phyloP scores from a whole-genome alignment of 306 rosid species.

The Ceratonia siliqua region DNA sequence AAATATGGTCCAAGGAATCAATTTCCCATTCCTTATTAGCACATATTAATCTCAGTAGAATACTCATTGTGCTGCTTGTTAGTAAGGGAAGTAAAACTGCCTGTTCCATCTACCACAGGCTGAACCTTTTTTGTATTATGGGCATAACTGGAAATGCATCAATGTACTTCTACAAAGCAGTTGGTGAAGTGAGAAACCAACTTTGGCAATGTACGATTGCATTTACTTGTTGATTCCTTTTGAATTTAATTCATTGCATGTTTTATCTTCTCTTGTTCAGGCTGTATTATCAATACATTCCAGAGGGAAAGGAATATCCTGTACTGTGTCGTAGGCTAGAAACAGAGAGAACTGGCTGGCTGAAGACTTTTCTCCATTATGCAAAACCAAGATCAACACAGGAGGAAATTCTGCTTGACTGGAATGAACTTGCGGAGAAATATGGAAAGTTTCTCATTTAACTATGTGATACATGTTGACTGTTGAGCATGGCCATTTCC shows the following conservation, averaged over 20 bases:
- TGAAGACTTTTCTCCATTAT: conserved; percentile 39
- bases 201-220: not conserved
- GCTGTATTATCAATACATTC: conserved; percentile 88
- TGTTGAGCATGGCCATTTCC: not conserved
- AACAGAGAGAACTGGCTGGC: conserved; percentile 42
- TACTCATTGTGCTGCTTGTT: not conserved
- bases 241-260: not conserved
- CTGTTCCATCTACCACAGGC: not conserved
- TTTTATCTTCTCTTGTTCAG: conserved; percentile 42
- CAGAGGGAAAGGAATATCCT: conserved; percentile 90
- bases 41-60: too few species aligned
- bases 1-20: too few species aligned
- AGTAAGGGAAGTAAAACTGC: not conserved
- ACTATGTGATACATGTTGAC: not conserved
- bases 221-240: not conserved
- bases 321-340: conserved; percentile 71
- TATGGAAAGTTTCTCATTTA: conserved; percentile 54
- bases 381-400: conserved; percentile 38
- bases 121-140: not conserved
- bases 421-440: conserved; percentile 84
- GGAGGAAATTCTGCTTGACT: conserved; percentile 80
- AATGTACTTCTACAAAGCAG: not conserved
- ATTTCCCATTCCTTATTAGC: too few species aligned
- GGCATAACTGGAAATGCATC: not conserved
- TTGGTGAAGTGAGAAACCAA: not conserved